Base-by-base conservation (phyloP, 108 stramenopile species). In the Cyclotella kingstonii region DNA sequence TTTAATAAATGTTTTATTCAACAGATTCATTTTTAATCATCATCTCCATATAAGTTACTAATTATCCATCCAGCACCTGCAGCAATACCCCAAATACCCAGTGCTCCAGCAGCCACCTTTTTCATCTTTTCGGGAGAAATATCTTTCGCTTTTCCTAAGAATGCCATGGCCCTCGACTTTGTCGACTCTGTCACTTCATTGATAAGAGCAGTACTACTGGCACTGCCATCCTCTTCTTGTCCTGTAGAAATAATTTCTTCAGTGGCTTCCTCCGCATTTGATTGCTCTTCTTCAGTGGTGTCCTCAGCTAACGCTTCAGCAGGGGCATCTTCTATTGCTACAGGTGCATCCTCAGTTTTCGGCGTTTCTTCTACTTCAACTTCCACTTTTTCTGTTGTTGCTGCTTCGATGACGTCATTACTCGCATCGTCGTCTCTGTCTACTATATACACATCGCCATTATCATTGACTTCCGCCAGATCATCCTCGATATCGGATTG, bases 41-140 rank as follows among this genome's bases (percentile, higher is more conserved):
- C 63, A 19, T 45, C 51, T 49, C 73, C 64, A n/a, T 53, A 52
- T 33, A 74, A 52, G 54, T 64, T 65, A 64, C 66, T 74, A 58
- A 74, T 65, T 35, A 74, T 60, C 79, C 67, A 82, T 21, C 78
- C 81, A 17, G 76, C 71, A 15, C 81, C 81, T 41, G 70, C 65
- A 63, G 71, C 66, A 59, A 79, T 66, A 26, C 81, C 81, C 81
- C 81, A 82, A 30, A 76, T 59, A 22, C 74, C 81, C 30, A 82
- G 38, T 47, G 70, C 74, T 18, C 66, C 78, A 33, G 74, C 78
- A 52, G 81, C 81, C 42, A 82, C 59, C 55, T 82, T 82, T 54
- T 79, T 82, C 46, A 63, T 57, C 47, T 78, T 63, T 42, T 68
- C 54, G 5, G 78, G 73, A 41, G 55, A 51, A 44, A 79, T 49